Base-by-base conservation (phyloP, 2,329 filamentous ascomycete species). In the Emergomyces pasteurianus region DNA sequence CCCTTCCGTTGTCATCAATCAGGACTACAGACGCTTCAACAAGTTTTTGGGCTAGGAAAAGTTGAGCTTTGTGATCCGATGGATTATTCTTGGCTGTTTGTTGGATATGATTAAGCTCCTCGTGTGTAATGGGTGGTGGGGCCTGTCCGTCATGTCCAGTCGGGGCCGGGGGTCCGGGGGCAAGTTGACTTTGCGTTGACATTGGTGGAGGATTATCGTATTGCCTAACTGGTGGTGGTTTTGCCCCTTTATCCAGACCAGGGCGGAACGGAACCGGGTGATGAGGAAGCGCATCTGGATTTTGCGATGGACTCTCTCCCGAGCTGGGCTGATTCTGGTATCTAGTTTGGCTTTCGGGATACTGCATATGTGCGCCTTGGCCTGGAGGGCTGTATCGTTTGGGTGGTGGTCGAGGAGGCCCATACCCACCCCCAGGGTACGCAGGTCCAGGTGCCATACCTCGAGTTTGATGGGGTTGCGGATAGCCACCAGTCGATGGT, bases 21-120 rank as follows among this genome's bases (percentile, higher is more conserved):
- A 99, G 81, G 5, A 89, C 84, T 14, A 86, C 85, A 0, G 90
- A 85, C 1, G 92, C 94, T 75, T 96, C 91, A 1, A 95, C 85
- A 5, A 96, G 78, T 67, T 88, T 90, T 75, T 92, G 92, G 0
- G 89, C 91, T 21, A 96, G 79, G 10, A 80, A 78, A 60, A 99
- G 78, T 16, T 89, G 87, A 2, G 85, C 81, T 54, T 82, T 82
- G 63, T 88, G 83, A 66, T 96, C 90, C 36, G 81, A 80, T 0
- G 91, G 85, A 63, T 91, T 88, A 31, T 78, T 79, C 71, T 88
- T 89, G 64, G 88, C 86, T 7, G 79, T 76, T 67, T 83, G 83
- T 38, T 89, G 86, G 9, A 97, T 77, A 26, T 81, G 81, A 66
- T 95, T 88, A 8, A 99, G 79, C 71, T 95, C 89, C 50, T 88